Percentiles rank a stretch among this genome's conserved stretches.
These are phyloP conservation scores for Carex cristatella DNA, from an alignment of 176 grass and related monocot species.

Conservation along the genomic window DNA sequence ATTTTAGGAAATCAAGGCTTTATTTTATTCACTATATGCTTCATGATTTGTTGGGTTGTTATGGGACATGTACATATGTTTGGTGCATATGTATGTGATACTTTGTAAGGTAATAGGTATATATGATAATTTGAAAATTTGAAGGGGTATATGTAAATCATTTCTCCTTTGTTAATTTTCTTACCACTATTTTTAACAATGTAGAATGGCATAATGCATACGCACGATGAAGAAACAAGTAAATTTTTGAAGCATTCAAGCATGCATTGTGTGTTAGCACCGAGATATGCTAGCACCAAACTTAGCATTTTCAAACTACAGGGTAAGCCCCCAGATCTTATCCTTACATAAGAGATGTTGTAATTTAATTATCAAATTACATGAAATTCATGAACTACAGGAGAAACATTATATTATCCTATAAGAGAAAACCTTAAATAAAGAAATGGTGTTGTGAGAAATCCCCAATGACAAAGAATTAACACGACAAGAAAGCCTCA, in stretches of 20 bases:
- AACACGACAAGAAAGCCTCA: background rate
- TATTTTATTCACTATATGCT: background rate
- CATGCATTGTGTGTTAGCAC: conserved; percentile 79
- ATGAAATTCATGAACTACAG: background rate
- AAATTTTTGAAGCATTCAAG: conserved; percentile 89
- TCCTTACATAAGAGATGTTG: background rate
- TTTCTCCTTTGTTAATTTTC: background rate
- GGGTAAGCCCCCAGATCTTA: conserved; percentile 30
- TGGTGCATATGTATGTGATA: too few species aligned
- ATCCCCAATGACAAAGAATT: background rate
- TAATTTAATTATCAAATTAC: background rate
- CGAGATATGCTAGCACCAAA: conserved; percentile 90
- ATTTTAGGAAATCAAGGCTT: background rate
- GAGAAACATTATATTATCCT: background rate
- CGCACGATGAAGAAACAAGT: conserved; percentile 89
- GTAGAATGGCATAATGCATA: conserved; percentile 96
- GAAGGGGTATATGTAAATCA: background rate
- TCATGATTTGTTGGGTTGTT: too few species aligned
- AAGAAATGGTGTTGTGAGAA: background rate
- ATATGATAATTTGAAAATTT: background rate
- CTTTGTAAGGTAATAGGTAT: background rate
- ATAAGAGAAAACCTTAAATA: background rate
- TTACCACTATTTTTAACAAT: conserved; percentile 26
- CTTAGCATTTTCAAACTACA: conserved; percentile 99
- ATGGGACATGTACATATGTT: too few species aligned